phyloP scores from a whole-genome alignment of 495 filamentous ascomycete genomes.

The Tuber magnatum region DNA sequence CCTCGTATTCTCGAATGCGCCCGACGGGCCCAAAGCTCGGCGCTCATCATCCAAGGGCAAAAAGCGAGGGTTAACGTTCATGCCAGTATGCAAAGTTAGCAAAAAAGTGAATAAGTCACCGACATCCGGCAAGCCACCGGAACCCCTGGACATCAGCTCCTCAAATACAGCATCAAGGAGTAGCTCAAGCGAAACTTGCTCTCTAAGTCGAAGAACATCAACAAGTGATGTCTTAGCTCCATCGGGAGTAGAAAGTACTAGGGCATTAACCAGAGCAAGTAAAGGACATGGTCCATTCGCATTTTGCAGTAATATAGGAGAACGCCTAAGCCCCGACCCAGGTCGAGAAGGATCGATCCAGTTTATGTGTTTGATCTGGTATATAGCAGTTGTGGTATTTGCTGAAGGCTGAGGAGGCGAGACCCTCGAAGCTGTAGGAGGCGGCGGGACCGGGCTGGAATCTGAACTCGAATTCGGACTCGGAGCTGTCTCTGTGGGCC shows the following conservation, averaged over 20 bases:
- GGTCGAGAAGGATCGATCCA: conserved; percentile 21
- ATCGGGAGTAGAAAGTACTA: conserved; percentile 69
- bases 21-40: conserved; percentile 47
- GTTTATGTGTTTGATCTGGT: conserved; percentile 40
- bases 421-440: neutral
- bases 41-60: conserved; percentile 48
- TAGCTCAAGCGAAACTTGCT: conserved; percentile 79
- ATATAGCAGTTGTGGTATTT: conserved; percentile 35
- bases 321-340: conserved; percentile 46
- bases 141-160: conserved; percentile 65
- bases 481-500: neutral
- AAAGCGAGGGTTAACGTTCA: conserved; percentile 95
- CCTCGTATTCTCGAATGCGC: conserved; percentile 70
- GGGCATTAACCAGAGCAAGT: conserved; percentile 85
- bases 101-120: conserved; percentile 79
- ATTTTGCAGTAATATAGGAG: conserved; percentile 85
- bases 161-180: conserved; percentile 84
- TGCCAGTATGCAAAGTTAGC: conserved; percentile 82
- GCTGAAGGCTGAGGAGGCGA: conserved; percentile 25
- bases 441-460: conserved; percentile 6
- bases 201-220: conserved; percentile 65
- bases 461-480: conserved; percentile 1
- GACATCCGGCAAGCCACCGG: conserved; percentile 66
- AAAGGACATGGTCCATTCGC: conserved; percentile 90
- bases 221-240: conserved; percentile 61